Evolutionary conservation across 2,329 filamentous ascomycete genomes (phyloP).

Genomic region (Sporothrix inflata): DNA sequence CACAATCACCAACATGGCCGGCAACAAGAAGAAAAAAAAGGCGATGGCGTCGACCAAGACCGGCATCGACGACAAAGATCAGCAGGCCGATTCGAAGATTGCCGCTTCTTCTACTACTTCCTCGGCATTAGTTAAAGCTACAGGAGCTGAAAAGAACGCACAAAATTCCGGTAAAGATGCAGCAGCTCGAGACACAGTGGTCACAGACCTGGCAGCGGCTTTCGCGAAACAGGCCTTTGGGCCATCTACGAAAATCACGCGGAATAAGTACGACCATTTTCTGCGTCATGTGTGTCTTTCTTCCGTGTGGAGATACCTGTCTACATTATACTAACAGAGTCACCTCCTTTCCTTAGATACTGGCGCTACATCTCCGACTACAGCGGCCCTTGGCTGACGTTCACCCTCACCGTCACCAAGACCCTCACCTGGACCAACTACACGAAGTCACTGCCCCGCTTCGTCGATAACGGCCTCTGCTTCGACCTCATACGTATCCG

Average conservation of each 20-base stretch:
- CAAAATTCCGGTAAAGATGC: too few relatives aligned
- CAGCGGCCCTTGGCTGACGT: background rate
- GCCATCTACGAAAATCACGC: background rate
- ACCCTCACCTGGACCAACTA: background rate
- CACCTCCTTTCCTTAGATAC: background rate
- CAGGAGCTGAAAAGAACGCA: too few relatives aligned
- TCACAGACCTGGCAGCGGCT: background rate
- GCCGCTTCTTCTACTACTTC: too few relatives aligned
- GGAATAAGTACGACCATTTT: background rate
- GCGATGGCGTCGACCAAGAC: background rate
- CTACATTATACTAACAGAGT: too few relatives aligned
- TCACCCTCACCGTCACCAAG: background rate
- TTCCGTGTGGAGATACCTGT: too few relatives aligned
- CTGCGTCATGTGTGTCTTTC: too few relatives aligned
- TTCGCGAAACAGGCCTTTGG: background rate
- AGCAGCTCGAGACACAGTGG: constrained; percentile 48
- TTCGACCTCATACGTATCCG: background rate
- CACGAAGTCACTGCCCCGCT: background rate
- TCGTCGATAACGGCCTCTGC: background rate
- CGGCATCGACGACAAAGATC: background rate
- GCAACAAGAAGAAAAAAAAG: constrained; percentile 10
- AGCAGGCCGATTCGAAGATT: background rate
- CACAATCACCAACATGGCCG: background rate
- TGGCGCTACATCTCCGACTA: background rate
- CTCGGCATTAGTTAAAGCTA: too few relatives aligned